Percentiles rank a stretch among this genome's conserved stretches.
phyloP scores from a whole-genome alignment of 2,329 filamentous ascomycete genomes.

The Epichloe scottii region DNA sequence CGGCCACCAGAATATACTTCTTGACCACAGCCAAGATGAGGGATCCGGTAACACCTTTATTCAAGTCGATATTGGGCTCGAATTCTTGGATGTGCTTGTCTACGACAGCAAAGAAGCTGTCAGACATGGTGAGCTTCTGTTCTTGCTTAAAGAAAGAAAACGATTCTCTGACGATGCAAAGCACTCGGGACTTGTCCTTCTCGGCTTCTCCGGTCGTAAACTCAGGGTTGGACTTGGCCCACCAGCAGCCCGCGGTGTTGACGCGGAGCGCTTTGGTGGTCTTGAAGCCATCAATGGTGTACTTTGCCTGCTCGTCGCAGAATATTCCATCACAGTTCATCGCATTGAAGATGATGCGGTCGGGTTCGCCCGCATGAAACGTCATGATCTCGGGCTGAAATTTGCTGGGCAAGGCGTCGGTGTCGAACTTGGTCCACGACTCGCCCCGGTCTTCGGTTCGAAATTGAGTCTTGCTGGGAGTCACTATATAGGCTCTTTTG shows the following conservation, averaged over 20 bases:
- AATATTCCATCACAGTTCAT: constrained; percentile 53
- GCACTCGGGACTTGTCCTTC: constrained; percentile 54
- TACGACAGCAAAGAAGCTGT: constrained; percentile 60
- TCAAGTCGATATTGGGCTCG: constrained; percentile 66
- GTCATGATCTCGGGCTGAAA: constrained; percentile 41
- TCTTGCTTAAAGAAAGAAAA: constrained; percentile 60
- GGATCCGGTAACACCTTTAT: constrained; percentile 64
- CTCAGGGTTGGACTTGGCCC: constrained; percentile 65
- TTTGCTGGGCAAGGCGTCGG: constrained; percentile 42
- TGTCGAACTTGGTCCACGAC: constrained; percentile 64
- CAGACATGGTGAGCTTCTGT: constrained; percentile 67
- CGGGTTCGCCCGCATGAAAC: constrained; percentile 74
- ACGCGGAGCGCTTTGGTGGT: constrained; percentile 52
- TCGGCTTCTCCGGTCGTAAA: constrained; percentile 60
- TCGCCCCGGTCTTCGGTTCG: constrained; percentile 73
- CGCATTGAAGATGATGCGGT: constrained; percentile 77
- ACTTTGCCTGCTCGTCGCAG: constrained; percentile 52
- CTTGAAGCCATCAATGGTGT: constrained; percentile 80
- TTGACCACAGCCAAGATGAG: constrained; percentile 75
- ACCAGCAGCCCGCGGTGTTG: constrained; percentile 66
- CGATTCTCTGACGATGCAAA: constrained; percentile 69
- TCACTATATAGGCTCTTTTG: constrained; percentile 69
- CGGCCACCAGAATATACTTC: constrained; percentile 74
- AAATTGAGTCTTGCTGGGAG: constrained; percentile 59
- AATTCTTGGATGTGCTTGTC: constrained; percentile 43